These are phyloP conservation scores for Taiwanofungus camphoratus DNA, from an alignment of 1,284 basidiomycete genomes.

Conservation along the genomic window DNA sequence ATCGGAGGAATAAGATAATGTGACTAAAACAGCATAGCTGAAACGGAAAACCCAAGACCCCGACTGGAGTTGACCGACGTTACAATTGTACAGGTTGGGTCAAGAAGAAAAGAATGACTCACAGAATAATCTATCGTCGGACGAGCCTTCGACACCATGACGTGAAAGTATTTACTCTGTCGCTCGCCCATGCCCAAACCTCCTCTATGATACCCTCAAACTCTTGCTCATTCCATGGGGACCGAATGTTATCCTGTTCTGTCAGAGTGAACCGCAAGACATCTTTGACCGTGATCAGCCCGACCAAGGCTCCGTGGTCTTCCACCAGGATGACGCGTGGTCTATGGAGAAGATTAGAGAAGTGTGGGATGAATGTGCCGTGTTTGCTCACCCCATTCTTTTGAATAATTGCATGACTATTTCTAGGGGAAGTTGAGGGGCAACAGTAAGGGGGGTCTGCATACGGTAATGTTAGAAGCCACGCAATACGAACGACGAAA, in stretches of 20 bases:
- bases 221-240: slow-evolving; percentile 51
- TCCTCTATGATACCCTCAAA: slow-evolving; percentile 46
- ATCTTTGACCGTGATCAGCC: slow-evolving; percentile 95
- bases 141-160: slow-evolving; percentile 37
- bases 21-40: too few species aligned
- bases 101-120: too few species aligned
- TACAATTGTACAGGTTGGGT: too few species aligned
- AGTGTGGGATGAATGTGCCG: neutral
- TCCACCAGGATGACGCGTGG: slow-evolving; percentile 94
- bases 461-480: slow-evolving; percentile 5
- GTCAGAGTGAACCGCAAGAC: slow-evolving; percentile 75
- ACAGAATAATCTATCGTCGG: slow-evolving; percentile 24
- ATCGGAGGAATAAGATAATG: too few species aligned
- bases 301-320: slow-evolving; percentile 75
- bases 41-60: too few species aligned
- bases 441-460: slow-evolving; percentile 89
- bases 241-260: slow-evolving; percentile 31
- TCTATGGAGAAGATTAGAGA: slow-evolving; percentile 34
- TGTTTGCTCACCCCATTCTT: slow-evolving; percentile 74
- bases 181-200: slow-evolving; percentile 50
- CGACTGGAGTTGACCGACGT: too few species aligned
- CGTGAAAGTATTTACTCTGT: slow-evolving; percentile 30
- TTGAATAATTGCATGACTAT: slow-evolving; percentile 97
- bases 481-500: neutral
- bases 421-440: slow-evolving; percentile 90